Evolutionary conservation across 2,329 filamentous ascomycete genomes (phyloP).

Genomic region (Didymella lethalis): DNA sequence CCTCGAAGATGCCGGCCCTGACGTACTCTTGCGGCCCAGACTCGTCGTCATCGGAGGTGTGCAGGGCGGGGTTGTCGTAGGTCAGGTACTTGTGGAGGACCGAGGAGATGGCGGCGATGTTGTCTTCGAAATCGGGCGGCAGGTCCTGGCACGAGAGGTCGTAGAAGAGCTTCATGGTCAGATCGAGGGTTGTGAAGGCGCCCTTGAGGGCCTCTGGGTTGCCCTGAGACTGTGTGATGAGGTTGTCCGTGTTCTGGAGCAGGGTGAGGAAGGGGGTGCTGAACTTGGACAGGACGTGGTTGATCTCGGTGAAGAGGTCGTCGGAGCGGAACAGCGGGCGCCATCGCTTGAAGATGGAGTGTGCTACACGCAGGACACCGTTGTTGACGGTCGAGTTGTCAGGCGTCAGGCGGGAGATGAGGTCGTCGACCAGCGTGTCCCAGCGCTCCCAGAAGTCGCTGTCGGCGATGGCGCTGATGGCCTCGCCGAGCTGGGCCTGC

Average conservation of each 20-base stretch:
- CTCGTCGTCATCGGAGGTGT: constrained; percentile 89
- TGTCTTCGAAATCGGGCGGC: constrained; percentile 91
- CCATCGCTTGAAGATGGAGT: constrained; percentile 98
- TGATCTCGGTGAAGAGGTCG: constrained; percentile 92
- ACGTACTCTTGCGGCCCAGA: constrained; percentile 83
- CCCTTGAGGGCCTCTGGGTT: constrained; percentile 77
- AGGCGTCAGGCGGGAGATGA: constrained; percentile 84
- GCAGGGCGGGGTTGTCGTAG: constrained; percentile 83
- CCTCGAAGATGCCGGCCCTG: constrained; percentile 93
- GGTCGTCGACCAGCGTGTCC: constrained; percentile 94
- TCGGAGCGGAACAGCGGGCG: constrained; percentile 92
- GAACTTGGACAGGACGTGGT: constrained; percentile 90
- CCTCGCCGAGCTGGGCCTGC: constrained; percentile 93
- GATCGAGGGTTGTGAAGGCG: constrained; percentile 84
- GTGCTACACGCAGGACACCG: constrained; percentile 94
- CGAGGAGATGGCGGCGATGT: constrained; percentile 76
- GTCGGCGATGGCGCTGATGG: constrained; percentile 96
- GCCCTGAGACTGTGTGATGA: constrained; percentile 75
- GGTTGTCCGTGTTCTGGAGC: constrained; percentile 74
- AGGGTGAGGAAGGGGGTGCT: constrained; percentile 82
- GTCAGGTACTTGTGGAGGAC: constrained; percentile 92
- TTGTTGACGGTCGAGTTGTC: constrained; percentile 86
- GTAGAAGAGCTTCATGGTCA: constrained; percentile 91
- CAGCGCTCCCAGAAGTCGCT: constrained; percentile 96
- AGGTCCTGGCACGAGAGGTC: constrained; percentile 98